phyloP scores from a whole-genome alignment of 345 rosid species.

The Gossypium longicalyx region DNA sequence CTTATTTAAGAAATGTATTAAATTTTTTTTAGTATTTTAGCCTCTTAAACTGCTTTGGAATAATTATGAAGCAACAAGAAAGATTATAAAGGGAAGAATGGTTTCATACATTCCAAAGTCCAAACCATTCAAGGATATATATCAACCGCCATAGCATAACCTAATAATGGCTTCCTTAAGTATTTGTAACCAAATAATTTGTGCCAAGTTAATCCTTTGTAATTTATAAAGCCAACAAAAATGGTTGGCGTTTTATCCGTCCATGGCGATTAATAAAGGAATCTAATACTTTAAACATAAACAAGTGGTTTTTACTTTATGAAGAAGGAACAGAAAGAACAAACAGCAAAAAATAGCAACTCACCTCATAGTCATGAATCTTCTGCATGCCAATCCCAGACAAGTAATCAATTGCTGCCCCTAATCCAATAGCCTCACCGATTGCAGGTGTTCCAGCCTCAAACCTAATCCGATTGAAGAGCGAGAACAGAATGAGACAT shows the following conservation, averaged over 20 bases:
- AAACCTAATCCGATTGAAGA: conserved; percentile 48
- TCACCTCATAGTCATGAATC: conserved; percentile 85
- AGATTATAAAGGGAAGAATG: background rate
- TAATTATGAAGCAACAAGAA: background rate
- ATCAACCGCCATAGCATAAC: background rate
- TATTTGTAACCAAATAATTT: background rate
- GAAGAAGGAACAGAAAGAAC: background rate
- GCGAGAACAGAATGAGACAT: background rate
- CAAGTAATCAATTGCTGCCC: conserved; percentile 91
- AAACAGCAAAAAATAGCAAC: conserved; percentile 7
- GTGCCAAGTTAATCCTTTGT: background rate
- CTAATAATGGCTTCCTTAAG: background rate
- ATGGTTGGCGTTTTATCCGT: background rate
- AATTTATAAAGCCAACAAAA: background rate
- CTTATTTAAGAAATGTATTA: background rate
- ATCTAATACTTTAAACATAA: background rate
- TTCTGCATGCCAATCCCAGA: conserved; percentile 73
- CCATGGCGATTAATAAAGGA: background rate
- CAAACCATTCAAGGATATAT: background rate
- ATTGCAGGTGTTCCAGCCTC: conserved; percentile 99
- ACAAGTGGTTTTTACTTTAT: background rate
- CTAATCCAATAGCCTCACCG: conserved; percentile 91
- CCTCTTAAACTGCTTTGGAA: background rate
- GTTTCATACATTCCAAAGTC: background rate
- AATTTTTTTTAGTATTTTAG: background rate